These are phyloP conservation scores for Starmera quercuum DNA, from an alignment of 805 yeast species.

Conservation along the genomic window DNA sequence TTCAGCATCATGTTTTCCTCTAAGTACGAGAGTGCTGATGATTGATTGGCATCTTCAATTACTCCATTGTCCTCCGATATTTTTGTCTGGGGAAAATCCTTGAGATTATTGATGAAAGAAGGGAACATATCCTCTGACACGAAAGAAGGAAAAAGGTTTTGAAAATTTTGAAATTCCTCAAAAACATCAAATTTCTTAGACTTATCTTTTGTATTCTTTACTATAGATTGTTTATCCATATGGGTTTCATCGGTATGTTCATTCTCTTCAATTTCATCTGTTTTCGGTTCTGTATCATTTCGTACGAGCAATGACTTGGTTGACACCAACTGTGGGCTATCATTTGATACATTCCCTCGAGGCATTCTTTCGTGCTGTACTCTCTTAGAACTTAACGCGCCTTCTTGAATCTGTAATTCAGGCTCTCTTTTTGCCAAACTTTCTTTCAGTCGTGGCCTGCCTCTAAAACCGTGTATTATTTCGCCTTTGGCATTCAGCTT, in stretches of 20 bases:
- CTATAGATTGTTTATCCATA: too few relatives aligned
- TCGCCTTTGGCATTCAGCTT: slow-evolving; percentile 26
- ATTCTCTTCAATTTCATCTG: too few relatives aligned
- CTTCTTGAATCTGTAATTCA: background rate
- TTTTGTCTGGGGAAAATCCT: background rate
- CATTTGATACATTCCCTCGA: too few relatives aligned
- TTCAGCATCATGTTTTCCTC: slow-evolving; percentile 49
- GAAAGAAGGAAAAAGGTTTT: slow-evolving; percentile 18
- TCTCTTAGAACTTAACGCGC: background rate
- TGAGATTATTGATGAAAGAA: slow-evolving; percentile 8
- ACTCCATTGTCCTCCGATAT: background rate
- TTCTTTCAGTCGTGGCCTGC: slow-evolving; percentile 32
- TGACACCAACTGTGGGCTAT: too few relatives aligned
- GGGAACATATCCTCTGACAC: slow-evolving; percentile 9
- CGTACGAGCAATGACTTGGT: too few relatives aligned
- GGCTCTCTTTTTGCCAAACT: slow-evolving; percentile 20
- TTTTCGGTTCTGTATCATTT: too few relatives aligned
- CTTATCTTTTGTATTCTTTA: too few relatives aligned
- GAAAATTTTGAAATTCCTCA: slow-evolving; percentile 19
- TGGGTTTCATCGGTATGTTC: too few relatives aligned
- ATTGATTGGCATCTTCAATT: background rate
- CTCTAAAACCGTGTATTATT: slow-evolving; percentile 33
- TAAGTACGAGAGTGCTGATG: slow-evolving; percentile 23
- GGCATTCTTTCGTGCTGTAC: background rate
- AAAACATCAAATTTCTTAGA: slow-evolving; percentile 4